Evolutionary conservation across 108 stramenopile genomes (phyloP).

Genomic region (Mediolabrus comicus): DNA sequence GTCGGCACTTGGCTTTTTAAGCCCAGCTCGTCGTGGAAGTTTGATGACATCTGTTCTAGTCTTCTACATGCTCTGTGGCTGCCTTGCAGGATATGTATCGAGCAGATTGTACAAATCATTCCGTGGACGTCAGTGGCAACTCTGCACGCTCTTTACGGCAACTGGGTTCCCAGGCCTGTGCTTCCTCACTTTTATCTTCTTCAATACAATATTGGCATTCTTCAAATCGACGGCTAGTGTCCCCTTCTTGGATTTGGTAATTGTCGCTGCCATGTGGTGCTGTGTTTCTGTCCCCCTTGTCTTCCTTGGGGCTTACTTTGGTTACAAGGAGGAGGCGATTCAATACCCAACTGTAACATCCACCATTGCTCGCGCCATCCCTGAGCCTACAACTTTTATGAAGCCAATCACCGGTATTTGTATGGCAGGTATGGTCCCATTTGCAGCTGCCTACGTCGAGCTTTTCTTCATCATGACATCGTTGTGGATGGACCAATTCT

Average conservation of each 20-base stretch:
- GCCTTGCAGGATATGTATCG: constrained; percentile 85
- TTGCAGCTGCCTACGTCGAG: constrained; percentile 98
- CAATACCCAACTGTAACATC: constrained; percentile 87
- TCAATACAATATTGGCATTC: constrained; percentile 90
- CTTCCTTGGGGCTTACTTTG: constrained; percentile 98
- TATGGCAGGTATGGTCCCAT: constrained; percentile 93
- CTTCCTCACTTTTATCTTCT: constrained; percentile 81
- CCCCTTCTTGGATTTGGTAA: constrained; percentile 90
- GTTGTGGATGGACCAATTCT: constrained; percentile 99
- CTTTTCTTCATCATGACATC: constrained; percentile 98
- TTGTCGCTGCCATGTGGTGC: constrained; percentile 98
- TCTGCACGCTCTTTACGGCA: constrained; percentile 93
- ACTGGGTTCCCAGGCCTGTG: constrained; percentile 87
- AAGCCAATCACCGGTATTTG: constrained; percentile 76
- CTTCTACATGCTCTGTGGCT: constrained; percentile 92
- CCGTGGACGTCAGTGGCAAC: constrained; percentile 92
- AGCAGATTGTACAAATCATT: constrained; percentile 94
- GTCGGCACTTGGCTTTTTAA: constrained; percentile 91
- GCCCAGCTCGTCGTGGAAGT: constrained; percentile 91
- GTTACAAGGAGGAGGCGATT: constrained; percentile 92
- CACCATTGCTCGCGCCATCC: constrained; percentile 92
- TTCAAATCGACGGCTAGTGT: constrained; percentile 91
- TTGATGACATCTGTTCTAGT: constrained; percentile 88
- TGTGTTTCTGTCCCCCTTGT: constrained; percentile 95
- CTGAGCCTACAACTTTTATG: constrained; percentile 79